Evolutionary conservation across 2,329 filamentous ascomycete genomes (phyloP).

Genomic region (Rhexocercosporidium sp.): DNA sequence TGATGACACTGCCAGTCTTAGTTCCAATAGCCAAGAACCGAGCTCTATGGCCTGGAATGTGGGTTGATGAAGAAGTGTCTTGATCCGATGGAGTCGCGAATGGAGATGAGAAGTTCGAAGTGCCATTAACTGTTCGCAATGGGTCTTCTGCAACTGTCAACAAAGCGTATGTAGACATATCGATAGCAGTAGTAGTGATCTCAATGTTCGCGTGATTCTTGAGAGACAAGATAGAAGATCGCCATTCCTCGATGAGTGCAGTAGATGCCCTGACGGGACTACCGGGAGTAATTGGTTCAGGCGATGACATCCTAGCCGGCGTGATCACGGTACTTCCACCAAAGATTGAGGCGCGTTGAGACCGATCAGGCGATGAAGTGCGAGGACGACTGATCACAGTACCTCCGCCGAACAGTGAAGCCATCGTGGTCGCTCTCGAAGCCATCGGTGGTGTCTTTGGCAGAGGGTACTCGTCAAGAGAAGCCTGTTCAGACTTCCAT

Average conservation of each 20-base stretch:
- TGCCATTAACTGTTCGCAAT: slow-evolving; percentile 62
- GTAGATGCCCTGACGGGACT: slow-evolving; percentile 36
- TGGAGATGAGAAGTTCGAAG: slow-evolving; percentile 37
- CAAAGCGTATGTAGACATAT: slow-evolving; percentile 74
- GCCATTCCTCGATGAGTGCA: slow-evolving; percentile 66
- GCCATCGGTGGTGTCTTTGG: slow-evolving; percentile 40
- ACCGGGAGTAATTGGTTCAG: slow-evolving; percentile 36
- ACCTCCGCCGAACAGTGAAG: slow-evolving; percentile 42
- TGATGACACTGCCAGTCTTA: slow-evolving; percentile 72
- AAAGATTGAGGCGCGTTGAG: slow-evolving; percentile 34
- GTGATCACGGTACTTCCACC: slow-evolving; percentile 28
- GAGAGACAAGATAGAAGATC: slow-evolving; percentile 63
- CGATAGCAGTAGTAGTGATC: slow-evolving; percentile 74
- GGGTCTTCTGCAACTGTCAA: slow-evolving; percentile 81
- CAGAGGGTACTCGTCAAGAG: slow-evolving; percentile 39
- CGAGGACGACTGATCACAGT: slow-evolving; percentile 34
- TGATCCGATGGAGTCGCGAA: slow-evolving; percentile 36
- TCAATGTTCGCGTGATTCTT: slow-evolving; percentile 62
- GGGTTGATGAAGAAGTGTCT: slow-evolving; percentile 45
- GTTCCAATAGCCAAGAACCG: slow-evolving; percentile 85
- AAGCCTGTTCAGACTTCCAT: slow-evolving; percentile 46
- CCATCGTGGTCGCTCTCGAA: slow-evolving; percentile 32
- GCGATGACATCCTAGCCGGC: slow-evolving; percentile 24
- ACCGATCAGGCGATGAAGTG: slow-evolving; percentile 30
- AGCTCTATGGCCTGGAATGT: slow-evolving; percentile 84